These are phyloP conservation scores for Thuja plicata DNA, from an alignment of 83 land plant genomes.

Conservation along the genomic window DNA sequence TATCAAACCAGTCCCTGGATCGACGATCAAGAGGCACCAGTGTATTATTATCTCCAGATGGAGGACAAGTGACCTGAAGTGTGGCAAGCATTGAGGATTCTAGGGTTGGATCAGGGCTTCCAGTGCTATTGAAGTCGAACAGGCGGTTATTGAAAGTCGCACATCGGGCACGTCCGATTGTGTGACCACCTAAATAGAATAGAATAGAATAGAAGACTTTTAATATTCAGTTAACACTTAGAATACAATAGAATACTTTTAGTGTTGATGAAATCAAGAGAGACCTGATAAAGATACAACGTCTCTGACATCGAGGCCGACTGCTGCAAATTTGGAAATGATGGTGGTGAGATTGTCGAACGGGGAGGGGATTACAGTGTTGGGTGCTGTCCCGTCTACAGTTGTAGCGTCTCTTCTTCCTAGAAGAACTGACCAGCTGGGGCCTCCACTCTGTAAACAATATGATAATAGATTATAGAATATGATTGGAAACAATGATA, in stretches of 20 bases:
- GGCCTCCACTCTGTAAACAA: constrained; percentile 71
- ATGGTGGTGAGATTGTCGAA: constrained; percentile 34
- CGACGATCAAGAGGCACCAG: constrained; percentile 41
- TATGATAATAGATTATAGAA: no score
- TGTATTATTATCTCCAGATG: constrained; percentile 13
- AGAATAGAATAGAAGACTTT: not conserved
- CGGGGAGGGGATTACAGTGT: constrained; percentile 52
- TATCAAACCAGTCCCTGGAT: constrained; percentile 54
- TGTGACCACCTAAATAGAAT: constrained; percentile 50
- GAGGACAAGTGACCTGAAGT: constrained; percentile 41
- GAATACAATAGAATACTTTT: not conserved
- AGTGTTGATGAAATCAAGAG: no score
- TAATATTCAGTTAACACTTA: no score
- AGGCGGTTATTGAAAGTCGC: constrained; percentile 37
- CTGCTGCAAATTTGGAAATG: constrained; percentile 47
- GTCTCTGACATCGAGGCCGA: constrained; percentile 59
- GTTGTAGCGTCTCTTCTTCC: constrained; percentile 74
- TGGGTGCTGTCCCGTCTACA: constrained; percentile 47
- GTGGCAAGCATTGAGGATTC: constrained; percentile 26
- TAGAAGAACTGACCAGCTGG: constrained; percentile 59
- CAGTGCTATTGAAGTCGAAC: constrained; percentile 46
- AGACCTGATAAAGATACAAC: constrained; percentile 74
- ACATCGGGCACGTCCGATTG: constrained; percentile 62
- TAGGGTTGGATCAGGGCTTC: constrained; percentile 51
- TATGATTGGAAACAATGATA: no score